Conservation (phyloP, 768 basidiomycete genomes). For the Sporobolomyces phaffii region DNA sequence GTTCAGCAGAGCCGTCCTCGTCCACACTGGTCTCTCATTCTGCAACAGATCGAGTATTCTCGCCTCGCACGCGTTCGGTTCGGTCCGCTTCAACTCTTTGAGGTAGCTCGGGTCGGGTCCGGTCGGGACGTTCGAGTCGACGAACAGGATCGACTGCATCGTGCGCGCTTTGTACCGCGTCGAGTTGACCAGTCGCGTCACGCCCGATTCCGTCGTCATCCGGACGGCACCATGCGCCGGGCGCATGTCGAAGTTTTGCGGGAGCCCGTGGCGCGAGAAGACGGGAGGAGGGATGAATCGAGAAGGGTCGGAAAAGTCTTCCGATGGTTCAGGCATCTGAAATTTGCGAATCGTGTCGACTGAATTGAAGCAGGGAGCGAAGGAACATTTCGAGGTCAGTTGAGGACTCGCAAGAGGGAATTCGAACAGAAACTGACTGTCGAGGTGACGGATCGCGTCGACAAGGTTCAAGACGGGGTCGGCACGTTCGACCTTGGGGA, state of each 20-base stretch:
- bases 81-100: constrained; percentile 1
- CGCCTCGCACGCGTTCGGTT: constrained; percentile 50
- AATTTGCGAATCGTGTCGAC: constrained; percentile 71
- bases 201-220: constrained; percentile 65
- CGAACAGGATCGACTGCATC: constrained; percentile 27
- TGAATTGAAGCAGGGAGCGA: constrained; percentile 44
- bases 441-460: constrained; percentile 67
- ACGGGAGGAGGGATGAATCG: constrained; percentile 80
- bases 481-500: constrained; percentile 55
- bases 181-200: constrained; percentile 72
- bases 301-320: constrained; percentile 54
- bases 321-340: constrained; percentile 60
- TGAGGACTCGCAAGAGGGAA: neutral
- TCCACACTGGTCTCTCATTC: constrained; percentile 73
- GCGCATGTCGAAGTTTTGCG: constrained; percentile 60
- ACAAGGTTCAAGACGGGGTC: constrained; percentile 69
- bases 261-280: constrained; percentile 73
- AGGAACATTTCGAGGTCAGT: neutral
- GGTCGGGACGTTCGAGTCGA: constrained; percentile 8
- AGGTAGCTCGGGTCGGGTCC: constrained; percentile 13
- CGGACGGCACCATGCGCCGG: constrained; percentile 10
- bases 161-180: constrained; percentile 67
- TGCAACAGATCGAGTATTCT: constrained; percentile 62
- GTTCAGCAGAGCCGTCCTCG: constrained; percentile 74
- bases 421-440: constrained; percentile 72